Conservation (phyloP, 805 yeast species). For the Brettanomyces custersianus region DNA sequence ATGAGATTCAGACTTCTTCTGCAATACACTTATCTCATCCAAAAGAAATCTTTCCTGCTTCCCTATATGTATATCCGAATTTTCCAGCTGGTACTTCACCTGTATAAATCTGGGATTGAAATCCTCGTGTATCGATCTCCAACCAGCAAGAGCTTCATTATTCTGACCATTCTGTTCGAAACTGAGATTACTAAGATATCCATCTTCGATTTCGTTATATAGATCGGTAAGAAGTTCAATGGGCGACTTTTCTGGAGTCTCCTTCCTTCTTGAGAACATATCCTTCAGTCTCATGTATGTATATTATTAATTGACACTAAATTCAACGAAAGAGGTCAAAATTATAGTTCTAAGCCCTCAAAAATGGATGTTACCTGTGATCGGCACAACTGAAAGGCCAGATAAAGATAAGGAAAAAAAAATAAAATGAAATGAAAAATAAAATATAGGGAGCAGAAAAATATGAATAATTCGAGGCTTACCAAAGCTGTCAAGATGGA, state of each 20-base stretch:
- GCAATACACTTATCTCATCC: slow-evolving; percentile 29
- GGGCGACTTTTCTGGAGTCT: slow-evolving; percentile 32
- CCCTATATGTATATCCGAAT: slow-evolving; percentile 24
- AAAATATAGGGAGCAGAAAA: no score
- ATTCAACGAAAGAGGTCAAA: no score
- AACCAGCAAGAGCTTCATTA: slow-evolving; percentile 56
- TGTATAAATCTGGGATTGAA: slow-evolving; percentile 46
- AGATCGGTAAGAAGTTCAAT: slow-evolving; percentile 50
- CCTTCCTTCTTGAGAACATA: slow-evolving; percentile 2
- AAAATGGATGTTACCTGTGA: no score
- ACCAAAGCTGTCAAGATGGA: no score
- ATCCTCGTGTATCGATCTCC: slow-evolving; percentile 64
- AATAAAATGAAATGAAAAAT: no score
- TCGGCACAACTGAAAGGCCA: no score
- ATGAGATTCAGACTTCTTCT: slow-evolving; percentile 27
- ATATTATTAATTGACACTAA: no score
- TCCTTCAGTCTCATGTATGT: slow-evolving; percentile 1
- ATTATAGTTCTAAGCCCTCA: no score
- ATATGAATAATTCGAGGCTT: no score
- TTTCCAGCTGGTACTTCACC: slow-evolving; percentile 34
- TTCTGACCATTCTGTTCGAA: slow-evolving; percentile 46
- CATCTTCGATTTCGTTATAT: slow-evolving; percentile 54
- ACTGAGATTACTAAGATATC: slow-evolving; percentile 45
- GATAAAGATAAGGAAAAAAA: no score
- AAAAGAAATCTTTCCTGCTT: slow-evolving; percentile 38